Base-by-base conservation (phyloP, 257 asterid genomes). In the Jacaranda mimosifolia region DNA sequence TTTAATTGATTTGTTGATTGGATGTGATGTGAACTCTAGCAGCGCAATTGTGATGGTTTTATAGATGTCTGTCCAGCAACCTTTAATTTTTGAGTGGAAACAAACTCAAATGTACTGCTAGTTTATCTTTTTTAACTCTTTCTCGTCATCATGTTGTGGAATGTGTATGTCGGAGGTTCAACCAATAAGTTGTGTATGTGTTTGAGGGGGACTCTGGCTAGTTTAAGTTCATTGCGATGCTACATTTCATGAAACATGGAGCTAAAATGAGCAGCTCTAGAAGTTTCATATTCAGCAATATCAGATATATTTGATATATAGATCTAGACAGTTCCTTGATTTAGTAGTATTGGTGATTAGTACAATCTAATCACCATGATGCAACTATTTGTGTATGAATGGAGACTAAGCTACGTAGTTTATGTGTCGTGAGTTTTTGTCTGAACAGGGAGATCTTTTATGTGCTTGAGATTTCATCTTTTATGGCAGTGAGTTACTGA, bases 251-350 rank as follows among this genome's bases (percentile, higher is more conserved):
- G 68, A 63, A 60, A 43, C 42, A 36, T 71, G 70, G 69, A 51
- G 70, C 74, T 48, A 40, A 65, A 38, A 67, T 13, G 10, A 72
- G 56, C 79, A 63, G 77, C 80, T 72, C 66, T 51, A 13, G 35
- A 45, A 48, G 63, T 63, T 15, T 63, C 66, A 35, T 55, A 66
- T 72, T 67, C 52, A 55, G 49, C 68, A 39, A 39, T 60, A 46
- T 56, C 55, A 68, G 49, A 42, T 57, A 40, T 35, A 21, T 19
- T 13, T 45, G 59, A 70, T 67, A 11, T 21, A 53, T 38, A 40
- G 63, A 32, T 55, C 46, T 40, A 48, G 52, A 68, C 72, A 12
- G 53, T 68, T 71, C 7, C 62, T 68, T 75, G 48, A 68, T 56
- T 73, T 63, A 56, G 52, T 79, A 68, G 5, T 72, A 21, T 43